A percentile compares a stretch with the other conserved stretches of the same genome.
Evolutionary conservation across 1,284 basidiomycete genomes (phyloP).

Genomic region (Heimioporus retisporus): DNA sequence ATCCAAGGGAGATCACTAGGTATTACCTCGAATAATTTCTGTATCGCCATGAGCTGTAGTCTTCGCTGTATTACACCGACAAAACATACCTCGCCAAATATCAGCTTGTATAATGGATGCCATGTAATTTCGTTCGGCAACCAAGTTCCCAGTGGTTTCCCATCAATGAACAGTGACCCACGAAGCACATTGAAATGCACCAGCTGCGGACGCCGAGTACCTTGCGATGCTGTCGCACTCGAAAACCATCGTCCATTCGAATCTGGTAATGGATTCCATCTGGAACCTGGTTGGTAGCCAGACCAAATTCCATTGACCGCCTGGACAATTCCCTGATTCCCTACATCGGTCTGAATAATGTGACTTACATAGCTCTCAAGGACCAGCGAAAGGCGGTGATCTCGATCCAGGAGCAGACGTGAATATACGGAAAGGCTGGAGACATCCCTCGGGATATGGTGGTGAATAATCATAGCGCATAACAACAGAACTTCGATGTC

Average conservation of each 20-base stretch:
- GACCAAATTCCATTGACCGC: constrained; percentile 51
- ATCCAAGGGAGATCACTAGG: constrained; percentile 47
- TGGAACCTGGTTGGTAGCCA: constrained; percentile 39
- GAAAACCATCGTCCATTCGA: constrained; percentile 51
- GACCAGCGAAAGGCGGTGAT: constrained; percentile 40
- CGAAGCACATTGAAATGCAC: constrained; percentile 53
- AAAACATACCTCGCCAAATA: constrained; percentile 44
- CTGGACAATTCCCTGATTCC: constrained; percentile 40
- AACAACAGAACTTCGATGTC: constrained; percentile 46
- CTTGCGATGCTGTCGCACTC: constrained; percentile 28
- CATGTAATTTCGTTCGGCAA: constrained; percentile 46
- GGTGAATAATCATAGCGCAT: constrained; percentile 47
- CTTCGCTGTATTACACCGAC: too few relatives aligned
- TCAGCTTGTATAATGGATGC: constrained; percentile 45
- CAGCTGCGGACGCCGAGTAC: constrained; percentile 17
- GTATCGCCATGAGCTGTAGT: background rate
- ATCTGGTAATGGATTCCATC: constrained; percentile 41
- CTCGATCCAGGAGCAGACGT: constrained; percentile 31
- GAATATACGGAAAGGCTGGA: constrained; percentile 6
- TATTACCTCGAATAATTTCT: constrained; percentile 51
- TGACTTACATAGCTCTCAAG: constrained; percentile 33
- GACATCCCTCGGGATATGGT: constrained; percentile 33
- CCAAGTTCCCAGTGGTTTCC: constrained; percentile 46
- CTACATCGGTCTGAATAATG: constrained; percentile 12
- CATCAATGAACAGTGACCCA: constrained; percentile 54